A percentile compares a stretch with the other conserved stretches of the same genome.
These are phyloP conservation scores for Trypanosoma cruzi DNA, from an alignment of 208 protist species.

Conservation along the genomic window DNA sequence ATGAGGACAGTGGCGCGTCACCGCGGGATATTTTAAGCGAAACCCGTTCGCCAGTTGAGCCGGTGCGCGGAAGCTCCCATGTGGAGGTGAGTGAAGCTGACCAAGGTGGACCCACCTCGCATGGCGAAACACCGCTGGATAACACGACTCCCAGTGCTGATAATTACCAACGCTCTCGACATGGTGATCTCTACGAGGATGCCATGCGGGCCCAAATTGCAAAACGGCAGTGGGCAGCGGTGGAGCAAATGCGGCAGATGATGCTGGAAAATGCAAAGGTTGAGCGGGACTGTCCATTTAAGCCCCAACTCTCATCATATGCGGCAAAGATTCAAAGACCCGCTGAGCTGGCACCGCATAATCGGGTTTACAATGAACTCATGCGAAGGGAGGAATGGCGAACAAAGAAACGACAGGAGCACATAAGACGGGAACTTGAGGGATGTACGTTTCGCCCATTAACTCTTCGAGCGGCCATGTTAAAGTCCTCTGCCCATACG, in stretches of 20 bases:
- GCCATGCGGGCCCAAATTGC: slow-evolving; percentile 73
- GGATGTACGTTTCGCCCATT: slow-evolving; percentile 86
- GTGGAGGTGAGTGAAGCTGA: neutral
- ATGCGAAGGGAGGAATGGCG: slow-evolving; percentile 66
- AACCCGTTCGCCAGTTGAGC: neutral
- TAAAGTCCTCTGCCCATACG: slow-evolving; percentile 37
- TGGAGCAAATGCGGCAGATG: slow-evolving; percentile 71
- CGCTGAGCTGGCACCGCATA: slow-evolving; percentile 59
- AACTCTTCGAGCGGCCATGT: slow-evolving; percentile 50
- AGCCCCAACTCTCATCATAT: slow-evolving; percentile 64
- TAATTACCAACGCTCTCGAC: neutral
- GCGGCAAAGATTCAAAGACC: slow-evolving; percentile 63
- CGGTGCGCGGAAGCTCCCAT: neutral
- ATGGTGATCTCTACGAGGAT: slow-evolving; percentile 57
- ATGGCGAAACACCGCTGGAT: neutral
- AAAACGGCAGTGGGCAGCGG: slow-evolving; percentile 81
- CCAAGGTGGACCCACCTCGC: neutral
- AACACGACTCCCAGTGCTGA: neutral
- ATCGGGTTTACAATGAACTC: slow-evolving; percentile 67
- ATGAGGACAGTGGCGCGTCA: slow-evolving; percentile 22
- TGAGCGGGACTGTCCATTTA: slow-evolving; percentile 75
- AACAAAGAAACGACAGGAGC: slow-evolving; percentile 52
- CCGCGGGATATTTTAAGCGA: neutral
- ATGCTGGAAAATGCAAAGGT: slow-evolving; percentile 64
- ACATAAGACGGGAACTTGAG: slow-evolving; percentile 61